phyloP scores from a whole-genome alignment of 1,284 basidiomycete genomes.

The Cryptococcus sp. region DNA sequence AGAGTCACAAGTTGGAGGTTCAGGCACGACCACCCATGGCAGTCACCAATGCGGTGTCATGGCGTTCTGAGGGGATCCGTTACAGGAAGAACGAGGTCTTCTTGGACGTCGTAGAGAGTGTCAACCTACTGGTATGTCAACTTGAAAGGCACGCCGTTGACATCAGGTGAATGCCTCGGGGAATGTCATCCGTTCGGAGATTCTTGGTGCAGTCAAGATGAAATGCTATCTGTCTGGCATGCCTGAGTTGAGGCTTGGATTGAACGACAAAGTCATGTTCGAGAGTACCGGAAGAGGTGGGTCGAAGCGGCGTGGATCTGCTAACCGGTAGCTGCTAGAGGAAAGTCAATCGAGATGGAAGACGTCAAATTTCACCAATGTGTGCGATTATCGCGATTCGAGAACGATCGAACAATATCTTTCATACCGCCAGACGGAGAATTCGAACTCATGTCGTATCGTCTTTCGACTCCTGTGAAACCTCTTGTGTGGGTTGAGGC shows the following conservation, averaged over 20 bases:
- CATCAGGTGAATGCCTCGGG: constrained; percentile 88
- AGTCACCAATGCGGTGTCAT: constrained; percentile 97
- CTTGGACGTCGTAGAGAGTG: constrained; percentile 95
- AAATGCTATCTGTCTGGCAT: constrained; percentile 99
- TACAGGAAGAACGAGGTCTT: constrained; percentile 99
- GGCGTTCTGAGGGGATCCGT: constrained; percentile 95
- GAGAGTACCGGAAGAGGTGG: constrained; percentile 90
- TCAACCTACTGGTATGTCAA: constrained; percentile 78
- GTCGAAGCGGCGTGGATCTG: constrained; percentile 34
- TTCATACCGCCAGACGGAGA: constrained; percentile 99
- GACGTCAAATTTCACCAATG: constrained; percentile 99
- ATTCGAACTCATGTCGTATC: constrained; percentile 97
- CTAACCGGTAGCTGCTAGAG: constrained; percentile 67
- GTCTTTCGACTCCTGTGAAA: constrained; percentile 92
- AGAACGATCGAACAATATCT: constrained; percentile 97
- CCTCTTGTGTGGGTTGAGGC: constrained; percentile 98
- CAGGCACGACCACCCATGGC: constrained; percentile 94
- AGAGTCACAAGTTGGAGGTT: constrained; percentile 97
- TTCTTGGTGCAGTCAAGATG: constrained; percentile 97
- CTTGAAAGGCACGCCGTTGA: constrained; percentile 2
- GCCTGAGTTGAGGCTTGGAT: constrained; percentile 91
- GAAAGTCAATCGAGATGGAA: constrained; percentile 99
- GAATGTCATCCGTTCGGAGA: constrained; percentile 95
- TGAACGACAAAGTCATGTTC: constrained; percentile 99
- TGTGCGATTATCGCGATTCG: constrained; percentile 96